A percentile compares a stretch with the other conserved stretches of the same genome.
phyloP scores from a whole-genome alignment of 2,329 filamentous ascomycete genomes.

The Sporothrix brasiliensis region DNA sequence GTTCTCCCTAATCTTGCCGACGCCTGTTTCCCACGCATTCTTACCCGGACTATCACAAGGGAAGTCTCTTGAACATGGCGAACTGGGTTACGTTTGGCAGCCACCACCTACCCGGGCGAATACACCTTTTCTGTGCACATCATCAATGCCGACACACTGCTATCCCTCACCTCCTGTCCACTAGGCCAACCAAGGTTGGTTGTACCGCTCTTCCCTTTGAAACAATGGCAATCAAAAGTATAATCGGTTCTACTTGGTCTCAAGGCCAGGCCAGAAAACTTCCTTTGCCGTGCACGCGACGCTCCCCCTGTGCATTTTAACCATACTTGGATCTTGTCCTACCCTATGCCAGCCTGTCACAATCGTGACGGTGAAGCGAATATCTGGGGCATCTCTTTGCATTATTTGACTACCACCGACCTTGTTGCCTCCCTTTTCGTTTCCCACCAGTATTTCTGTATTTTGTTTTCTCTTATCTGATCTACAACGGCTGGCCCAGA shows the following conservation, averaged over 20 bases:
- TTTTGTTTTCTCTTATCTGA: neutral
- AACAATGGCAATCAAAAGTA: slow-evolving; percentile 17
- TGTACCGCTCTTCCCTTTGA: slow-evolving; percentile 14
- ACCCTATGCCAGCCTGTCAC: neutral
- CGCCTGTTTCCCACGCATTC: slow-evolving; percentile 17
- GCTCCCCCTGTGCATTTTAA: neutral
- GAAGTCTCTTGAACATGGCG: neutral
- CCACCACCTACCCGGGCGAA: neutral
- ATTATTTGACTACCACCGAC: neutral
- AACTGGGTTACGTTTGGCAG: neutral
- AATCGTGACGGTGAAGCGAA: neutral
- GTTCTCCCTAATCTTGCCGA: slow-evolving; percentile 1
- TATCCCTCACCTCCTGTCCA: neutral
- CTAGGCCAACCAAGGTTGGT: neutral
- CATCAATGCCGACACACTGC: neutral
- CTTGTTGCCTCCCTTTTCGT: neutral
- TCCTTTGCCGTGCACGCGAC: neutral
- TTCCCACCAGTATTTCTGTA: no score
- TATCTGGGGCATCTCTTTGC: neutral
- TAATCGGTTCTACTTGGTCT: neutral
- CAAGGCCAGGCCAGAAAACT: neutral
- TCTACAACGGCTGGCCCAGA: neutral
- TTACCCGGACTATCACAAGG: slow-evolving; percentile 13
- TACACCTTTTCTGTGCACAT: slow-evolving; percentile 2
- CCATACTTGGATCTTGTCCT: neutral